Evolutionary conservation across 2,329 filamentous ascomycete genomes (phyloP).

Genomic region (Purpureocillium lavendulum): DNA sequence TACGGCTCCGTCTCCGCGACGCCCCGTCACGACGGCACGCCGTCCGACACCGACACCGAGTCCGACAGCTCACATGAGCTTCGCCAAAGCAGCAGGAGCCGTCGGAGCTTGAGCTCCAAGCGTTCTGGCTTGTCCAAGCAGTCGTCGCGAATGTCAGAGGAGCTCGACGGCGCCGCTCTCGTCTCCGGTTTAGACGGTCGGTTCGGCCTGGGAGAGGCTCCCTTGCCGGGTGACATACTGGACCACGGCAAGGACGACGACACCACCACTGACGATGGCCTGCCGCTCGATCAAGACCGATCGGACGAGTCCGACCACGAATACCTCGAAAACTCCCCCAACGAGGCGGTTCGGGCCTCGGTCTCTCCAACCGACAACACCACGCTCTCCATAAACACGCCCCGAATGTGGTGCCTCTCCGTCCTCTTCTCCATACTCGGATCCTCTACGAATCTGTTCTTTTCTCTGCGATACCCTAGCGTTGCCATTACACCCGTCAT

Average conservation of each 20-base stretch:
- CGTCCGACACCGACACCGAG: conserved; percentile 24
- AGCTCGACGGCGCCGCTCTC: conserved; percentile 42
- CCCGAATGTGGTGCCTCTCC: conserved; percentile 80
- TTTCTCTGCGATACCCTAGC: conserved; percentile 82
- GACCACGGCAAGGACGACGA: conserved; percentile 33
- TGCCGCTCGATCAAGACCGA: conserved; percentile 26
- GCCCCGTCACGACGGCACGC: conserved; percentile 25
- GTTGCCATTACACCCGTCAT: conserved; percentile 86
- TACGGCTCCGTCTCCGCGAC: conserved; percentile 30
- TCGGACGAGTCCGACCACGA: conserved; percentile 36
- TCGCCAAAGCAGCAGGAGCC: conserved; percentile 19
- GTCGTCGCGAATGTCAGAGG: conserved; percentile 33
- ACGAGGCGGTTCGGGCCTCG: conserved; percentile 72
- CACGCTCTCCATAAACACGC: conserved; percentile 74
- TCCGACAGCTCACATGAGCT: conserved; percentile 22
- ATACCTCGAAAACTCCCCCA: conserved; percentile 62
- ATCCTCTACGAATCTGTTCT: conserved; percentile 80
- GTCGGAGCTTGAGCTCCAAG: conserved; percentile 20
- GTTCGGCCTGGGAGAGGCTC: conserved; percentile 40
- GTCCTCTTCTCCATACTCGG: conserved; percentile 72
- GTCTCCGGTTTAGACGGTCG: conserved; percentile 45
- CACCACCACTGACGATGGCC: conserved; percentile 24
- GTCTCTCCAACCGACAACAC: conserved; percentile 70
- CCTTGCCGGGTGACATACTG: conserved; percentile 35
- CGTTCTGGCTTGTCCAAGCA: conserved; percentile 21